These are phyloP conservation scores for Phytophthora hibernalis DNA, from an alignment of 352 stramenopile species.

Conservation along the genomic window DNA sequence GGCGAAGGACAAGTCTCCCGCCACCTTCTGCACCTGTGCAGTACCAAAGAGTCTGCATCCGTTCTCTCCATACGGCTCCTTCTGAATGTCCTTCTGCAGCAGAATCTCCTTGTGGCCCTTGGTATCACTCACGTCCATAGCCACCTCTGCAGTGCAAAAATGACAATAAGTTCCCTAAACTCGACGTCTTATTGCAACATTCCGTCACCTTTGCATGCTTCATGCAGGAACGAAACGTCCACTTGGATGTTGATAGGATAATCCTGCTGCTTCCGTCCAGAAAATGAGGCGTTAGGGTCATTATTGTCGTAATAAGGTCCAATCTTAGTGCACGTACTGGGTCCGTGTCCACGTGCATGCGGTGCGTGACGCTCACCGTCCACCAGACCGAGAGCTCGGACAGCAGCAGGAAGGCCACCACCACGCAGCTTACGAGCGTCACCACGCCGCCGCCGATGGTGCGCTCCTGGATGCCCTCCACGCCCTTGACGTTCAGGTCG, in stretches of 20 bases:
- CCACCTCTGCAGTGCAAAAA: conserved; percentile 58
- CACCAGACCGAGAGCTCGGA: conserved; percentile 89
- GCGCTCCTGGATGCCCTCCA: conserved; percentile 91
- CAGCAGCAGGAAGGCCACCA: conserved; percentile 78
- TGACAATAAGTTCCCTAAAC: background rate
- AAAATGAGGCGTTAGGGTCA: conserved; percentile 9
- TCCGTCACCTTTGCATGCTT: conserved; percentile 67
- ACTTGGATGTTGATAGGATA: conserved; percentile 81
- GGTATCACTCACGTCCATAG: conserved; percentile 84
- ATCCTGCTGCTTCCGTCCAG: conserved; percentile 72
- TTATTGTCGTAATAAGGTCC: conserved; percentile 10
- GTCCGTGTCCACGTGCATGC: conserved; percentile 89
- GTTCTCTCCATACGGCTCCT: conserved; percentile 67
- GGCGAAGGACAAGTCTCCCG: conserved; percentile 86
- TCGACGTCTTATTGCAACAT: background rate
- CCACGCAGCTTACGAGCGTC: conserved; percentile 80
- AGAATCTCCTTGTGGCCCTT: conserved; percentile 89
- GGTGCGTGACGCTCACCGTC: conserved; percentile 83
- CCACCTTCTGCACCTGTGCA: conserved; percentile 83
- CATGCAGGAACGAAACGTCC: conserved; percentile 85
- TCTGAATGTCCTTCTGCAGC: conserved; percentile 65
- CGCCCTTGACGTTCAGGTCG: conserved; percentile 90
- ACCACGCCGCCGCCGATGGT: conserved; percentile 85
- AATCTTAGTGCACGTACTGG: conserved; percentile 53
- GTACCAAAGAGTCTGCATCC: conserved; percentile 79